phyloP scores from a whole-genome alignment of 805 yeast genomes.

The Pichia nakasei region DNA sequence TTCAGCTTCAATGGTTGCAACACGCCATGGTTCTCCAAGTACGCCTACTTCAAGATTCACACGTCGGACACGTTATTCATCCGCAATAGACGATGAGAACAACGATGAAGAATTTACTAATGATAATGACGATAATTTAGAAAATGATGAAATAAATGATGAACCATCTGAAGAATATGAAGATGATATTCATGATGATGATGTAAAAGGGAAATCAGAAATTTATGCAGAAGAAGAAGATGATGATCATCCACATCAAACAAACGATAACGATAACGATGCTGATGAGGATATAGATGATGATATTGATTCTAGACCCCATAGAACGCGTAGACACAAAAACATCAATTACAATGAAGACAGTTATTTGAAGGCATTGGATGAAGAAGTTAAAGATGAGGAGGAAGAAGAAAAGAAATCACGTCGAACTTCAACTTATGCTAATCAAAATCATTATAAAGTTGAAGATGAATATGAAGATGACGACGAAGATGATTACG shows the following conservation, averaged over 20 bases:
- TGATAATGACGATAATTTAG: not conserved
- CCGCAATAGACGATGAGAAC: not conserved
- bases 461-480: conserved; percentile 7
- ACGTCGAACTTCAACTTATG: not conserved
- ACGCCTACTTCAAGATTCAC: not conserved
- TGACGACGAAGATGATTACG: not conserved
- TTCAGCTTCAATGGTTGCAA: not conserved
- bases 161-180: conserved; percentile 18
- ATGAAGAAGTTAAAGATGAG: conserved; percentile 20
- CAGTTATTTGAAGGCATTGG: conserved; percentile 17
- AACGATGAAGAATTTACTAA: not conserved
- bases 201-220: conserved; percentile 1
- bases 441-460: conserved; percentile 8
- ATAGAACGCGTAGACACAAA: conserved; percentile 24
- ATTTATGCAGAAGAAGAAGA: not conserved
- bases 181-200: conserved; percentile 11
- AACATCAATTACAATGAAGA: conserved; percentile 29
- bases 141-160: conserved; percentile 1
- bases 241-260: too few species aligned
- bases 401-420: conserved; percentile 16
- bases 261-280: too few species aligned
- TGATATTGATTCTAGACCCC: conserved; percentile 18
- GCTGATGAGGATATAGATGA: conserved; percentile 15
- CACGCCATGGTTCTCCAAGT: not conserved
- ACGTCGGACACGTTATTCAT: not conserved